Evolutionary conservation across 2,329 filamentous ascomycete genomes (phyloP).

Genomic region (Zarea fungicola): DNA sequence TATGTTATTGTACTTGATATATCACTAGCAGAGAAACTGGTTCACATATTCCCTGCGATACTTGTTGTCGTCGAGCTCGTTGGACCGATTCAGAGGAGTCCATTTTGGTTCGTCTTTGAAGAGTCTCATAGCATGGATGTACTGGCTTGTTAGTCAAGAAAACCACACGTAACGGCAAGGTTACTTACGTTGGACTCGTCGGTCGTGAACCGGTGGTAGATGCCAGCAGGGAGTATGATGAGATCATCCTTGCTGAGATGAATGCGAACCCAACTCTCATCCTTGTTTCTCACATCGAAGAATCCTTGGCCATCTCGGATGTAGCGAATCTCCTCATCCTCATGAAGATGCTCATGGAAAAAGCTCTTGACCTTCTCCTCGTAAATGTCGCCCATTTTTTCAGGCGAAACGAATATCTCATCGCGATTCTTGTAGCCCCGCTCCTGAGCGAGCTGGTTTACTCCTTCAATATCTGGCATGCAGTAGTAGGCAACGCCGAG

Average conservation of each 20-base stretch:
- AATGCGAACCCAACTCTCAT: constrained; percentile 87
- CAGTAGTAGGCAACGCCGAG: constrained; percentile 78
- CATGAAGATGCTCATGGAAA: constrained; percentile 93
- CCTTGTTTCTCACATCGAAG: constrained; percentile 82
- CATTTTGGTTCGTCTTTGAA: constrained; percentile 99
- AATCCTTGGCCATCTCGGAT: constrained; percentile 84
- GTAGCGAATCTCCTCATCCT: constrained; percentile 97
- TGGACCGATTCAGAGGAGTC: constrained; percentile 81
- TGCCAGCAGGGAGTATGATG: constrained; percentile 88
- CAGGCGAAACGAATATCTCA: constrained; percentile 81
- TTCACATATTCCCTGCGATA: constrained; percentile 73
- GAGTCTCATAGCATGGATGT: constrained; percentile 89
- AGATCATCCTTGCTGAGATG: constrained; percentile 79
- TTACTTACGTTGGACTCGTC: constrained; percentile 78
- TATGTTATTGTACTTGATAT: neutral
- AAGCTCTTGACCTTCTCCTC: constrained; percentile 92
- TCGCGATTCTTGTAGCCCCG: constrained; percentile 93
- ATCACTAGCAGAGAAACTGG: constrained; percentile 34
- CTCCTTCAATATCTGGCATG: constrained; percentile 57
- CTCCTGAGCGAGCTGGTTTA: constrained; percentile 67
- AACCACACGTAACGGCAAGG: too few relatives aligned
- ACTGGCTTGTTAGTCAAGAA: constrained; percentile 52
- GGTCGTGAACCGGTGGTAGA: constrained; percentile 96
- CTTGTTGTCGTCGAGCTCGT: constrained; percentile 71
- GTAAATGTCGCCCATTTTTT: constrained; percentile 79